Percentiles rank a stretch among this genome's conserved stretches.
Conservation (phyloP, 192 early-diverging fungal genomes). For the Geranomyces michiganensis region DNA sequence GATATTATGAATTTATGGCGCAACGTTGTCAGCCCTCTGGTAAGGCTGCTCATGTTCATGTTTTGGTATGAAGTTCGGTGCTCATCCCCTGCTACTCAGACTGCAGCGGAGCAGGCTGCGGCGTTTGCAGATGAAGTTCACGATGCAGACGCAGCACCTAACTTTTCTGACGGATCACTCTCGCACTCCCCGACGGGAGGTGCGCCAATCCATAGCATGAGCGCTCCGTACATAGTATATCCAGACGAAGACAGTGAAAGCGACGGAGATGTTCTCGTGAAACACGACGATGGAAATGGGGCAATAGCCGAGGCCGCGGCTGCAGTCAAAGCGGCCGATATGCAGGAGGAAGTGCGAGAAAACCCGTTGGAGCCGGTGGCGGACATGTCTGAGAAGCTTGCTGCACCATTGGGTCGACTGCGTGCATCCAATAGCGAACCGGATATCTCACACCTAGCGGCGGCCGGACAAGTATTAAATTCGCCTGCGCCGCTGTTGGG, state of each 20-base stretch:
- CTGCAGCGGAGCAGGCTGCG: background rate
- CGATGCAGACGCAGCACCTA: background rate
- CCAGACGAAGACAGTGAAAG: background rate
- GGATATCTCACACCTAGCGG: background rate
- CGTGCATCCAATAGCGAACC: slow-evolving; percentile 1
- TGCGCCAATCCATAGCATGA: background rate
- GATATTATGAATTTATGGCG: slow-evolving; percentile 41
- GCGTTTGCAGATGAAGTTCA: background rate
- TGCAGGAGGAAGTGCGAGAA: slow-evolving; percentile 2
- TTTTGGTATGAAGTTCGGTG: too few relatives aligned
- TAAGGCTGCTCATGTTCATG: background rate
- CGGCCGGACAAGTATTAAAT: background rate
- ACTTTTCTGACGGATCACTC: background rate
- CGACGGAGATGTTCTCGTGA: background rate
- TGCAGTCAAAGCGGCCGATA: background rate
- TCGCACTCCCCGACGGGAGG: background rate
- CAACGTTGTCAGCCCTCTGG: background rate
- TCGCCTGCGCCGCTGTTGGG: background rate
- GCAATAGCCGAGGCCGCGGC: background rate
- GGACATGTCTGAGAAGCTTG: too few relatives aligned
- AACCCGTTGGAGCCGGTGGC: background rate
- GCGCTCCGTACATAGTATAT: too few relatives aligned
- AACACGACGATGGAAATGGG: background rate
- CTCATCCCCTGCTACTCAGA: background rate
- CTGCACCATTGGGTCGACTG: background rate